Percentiles rank a stretch among this genome's conserved stretches.
These are phyloP conservation scores for Neospermospora avenae DNA, from an alignment of 2,329 filamentous ascomycete genomes.

Conservation along the genomic window DNA sequence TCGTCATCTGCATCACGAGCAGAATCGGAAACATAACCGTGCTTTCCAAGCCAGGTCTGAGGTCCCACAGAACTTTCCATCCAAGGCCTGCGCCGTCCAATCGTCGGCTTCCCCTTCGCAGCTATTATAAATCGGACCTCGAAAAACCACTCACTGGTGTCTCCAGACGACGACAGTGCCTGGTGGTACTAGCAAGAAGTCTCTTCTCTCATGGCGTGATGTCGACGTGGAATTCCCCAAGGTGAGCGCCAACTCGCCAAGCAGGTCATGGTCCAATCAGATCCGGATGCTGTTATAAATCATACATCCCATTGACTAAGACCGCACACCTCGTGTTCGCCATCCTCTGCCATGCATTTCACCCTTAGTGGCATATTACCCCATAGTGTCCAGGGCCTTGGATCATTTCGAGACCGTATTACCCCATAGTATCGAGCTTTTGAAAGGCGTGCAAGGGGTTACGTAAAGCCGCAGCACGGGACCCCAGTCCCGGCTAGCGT, in stretches of 20 bases:
- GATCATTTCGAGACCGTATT: neutral
- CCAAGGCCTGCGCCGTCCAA: slow-evolving; percentile 10
- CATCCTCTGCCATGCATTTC: too few species aligned
- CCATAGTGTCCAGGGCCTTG: slow-evolving; percentile 4
- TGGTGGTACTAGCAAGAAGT: neutral
- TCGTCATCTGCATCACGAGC: too few species aligned
- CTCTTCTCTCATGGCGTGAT: neutral
- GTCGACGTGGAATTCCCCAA: neutral
- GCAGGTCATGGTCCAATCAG: neutral
- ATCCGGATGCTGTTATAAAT: slow-evolving; percentile 21
- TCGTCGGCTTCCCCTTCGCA: neutral
- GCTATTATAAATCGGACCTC: slow-evolving; percentile 10
- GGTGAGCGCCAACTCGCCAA: slow-evolving; percentile 5
- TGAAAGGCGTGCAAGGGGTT: too few species aligned
- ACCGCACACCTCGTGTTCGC: slow-evolving; percentile 3
- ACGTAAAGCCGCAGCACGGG: too few species aligned
- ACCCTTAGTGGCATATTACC: neutral
- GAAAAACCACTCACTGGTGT: too few species aligned
- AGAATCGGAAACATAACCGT: slow-evolving; percentile 3
- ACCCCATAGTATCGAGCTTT: too few species aligned
- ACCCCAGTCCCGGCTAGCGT: too few species aligned
- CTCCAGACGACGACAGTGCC: too few species aligned
- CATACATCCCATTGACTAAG: slow-evolving; percentile 19
- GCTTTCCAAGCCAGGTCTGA: neutral
- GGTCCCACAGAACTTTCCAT: neutral